Percentiles rank a stretch among this genome's conserved stretches.
Evolutionary conservation across 2,329 filamentous ascomycete genomes (phyloP).

Genomic region (Alternaria consortialis): DNA sequence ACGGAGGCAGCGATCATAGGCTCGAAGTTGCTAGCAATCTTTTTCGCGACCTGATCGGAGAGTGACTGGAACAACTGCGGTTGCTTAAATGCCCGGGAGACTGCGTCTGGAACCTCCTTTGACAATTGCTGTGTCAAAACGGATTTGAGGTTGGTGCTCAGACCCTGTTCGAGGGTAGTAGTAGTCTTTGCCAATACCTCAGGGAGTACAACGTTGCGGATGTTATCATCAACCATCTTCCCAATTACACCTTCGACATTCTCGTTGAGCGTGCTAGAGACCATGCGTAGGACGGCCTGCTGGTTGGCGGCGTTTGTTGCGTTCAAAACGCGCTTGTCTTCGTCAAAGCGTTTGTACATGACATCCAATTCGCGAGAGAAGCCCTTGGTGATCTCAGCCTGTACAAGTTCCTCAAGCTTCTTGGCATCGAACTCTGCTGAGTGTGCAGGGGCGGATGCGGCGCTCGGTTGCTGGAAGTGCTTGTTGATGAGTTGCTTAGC

Average conservation of each 20-base stretch:
- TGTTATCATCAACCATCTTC: conserved; percentile 78
- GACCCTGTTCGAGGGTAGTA: conserved; percentile 74
- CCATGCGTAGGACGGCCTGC: conserved; percentile 72
- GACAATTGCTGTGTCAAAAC: conserved; percentile 73
- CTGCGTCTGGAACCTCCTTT: conserved; percentile 75
- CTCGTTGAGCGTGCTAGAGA: conserved; percentile 73
- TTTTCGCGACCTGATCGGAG: conserved; percentile 74
- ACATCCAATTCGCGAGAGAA: conserved; percentile 60
- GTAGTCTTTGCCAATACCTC: conserved; percentile 73
- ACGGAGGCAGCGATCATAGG: conserved; percentile 68
- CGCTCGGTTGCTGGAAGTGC: conserved; percentile 34
- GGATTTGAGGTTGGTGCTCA: conserved; percentile 72
- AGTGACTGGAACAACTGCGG: conserved; percentile 77
- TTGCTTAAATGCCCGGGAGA: conserved; percentile 75
- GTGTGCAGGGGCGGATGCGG: conserved; percentile 22
- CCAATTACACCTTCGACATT: conserved; percentile 80
- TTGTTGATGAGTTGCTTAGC: conserved; percentile 48
- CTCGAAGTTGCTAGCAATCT: conserved; percentile 74
- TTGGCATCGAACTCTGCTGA: conserved; percentile 59
- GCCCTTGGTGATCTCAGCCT: conserved; percentile 58
- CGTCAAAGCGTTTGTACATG: conserved; percentile 69
- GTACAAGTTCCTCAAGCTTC: conserved; percentile 60
- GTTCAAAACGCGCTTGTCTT: conserved; percentile 73
- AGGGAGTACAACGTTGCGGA: conserved; percentile 79
- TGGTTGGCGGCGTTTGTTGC: conserved; percentile 71